phyloP scores from a whole-genome alignment of 23 red algal species.

The Gracilaria vermiculophylla region DNA sequence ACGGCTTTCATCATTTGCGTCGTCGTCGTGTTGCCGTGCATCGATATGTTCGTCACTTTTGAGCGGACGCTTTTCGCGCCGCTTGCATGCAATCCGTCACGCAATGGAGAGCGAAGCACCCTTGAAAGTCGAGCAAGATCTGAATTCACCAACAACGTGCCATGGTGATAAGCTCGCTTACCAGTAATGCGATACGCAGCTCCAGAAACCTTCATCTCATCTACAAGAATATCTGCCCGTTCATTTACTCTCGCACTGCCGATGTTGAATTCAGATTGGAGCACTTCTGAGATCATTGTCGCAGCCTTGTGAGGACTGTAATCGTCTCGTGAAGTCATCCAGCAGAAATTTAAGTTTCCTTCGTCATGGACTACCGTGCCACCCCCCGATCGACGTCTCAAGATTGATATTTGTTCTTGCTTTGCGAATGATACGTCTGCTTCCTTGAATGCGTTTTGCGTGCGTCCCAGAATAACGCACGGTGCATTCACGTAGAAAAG shows the following conservation, averaged over 20 bases:
- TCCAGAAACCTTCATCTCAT: constrained; percentile 81
- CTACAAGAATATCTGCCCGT: constrained; percentile 68
- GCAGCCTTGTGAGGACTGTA: constrained; percentile 46
- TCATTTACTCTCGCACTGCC: constrained; percentile 34
- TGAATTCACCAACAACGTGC: constrained; percentile 78
- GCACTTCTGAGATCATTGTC: constrained; percentile 47
- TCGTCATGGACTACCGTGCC: constrained; percentile 95
- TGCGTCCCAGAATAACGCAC: constrained; percentile 85
- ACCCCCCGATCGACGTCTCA: constrained; percentile 84
- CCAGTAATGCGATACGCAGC: constrained; percentile 89
- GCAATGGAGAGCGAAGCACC: constrained; percentile 40
- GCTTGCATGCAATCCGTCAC: constrained; percentile 1
- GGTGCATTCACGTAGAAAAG: constrained; percentile 89
- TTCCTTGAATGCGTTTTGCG: constrained; percentile 92
- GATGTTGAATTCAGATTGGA: constrained; percentile 39
- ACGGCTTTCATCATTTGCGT: constrained; percentile 25
- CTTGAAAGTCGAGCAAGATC: constrained; percentile 61
- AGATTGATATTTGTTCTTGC: constrained; percentile 29
- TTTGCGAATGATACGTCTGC: constrained; percentile 52
- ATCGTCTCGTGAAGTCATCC: constrained; percentile 50
- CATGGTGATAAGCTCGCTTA: constrained; percentile 83
- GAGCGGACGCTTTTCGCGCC: constrained; percentile 68
- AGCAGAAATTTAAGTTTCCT: constrained; percentile 88
- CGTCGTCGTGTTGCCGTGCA: not conserved
- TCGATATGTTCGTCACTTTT: constrained; percentile 69